Percentiles rank a stretch among this genome's conserved stretches.
These are phyloP conservation scores for Picea abies DNA, from an alignment of 83 land plant species.

Conservation along the genomic window DNA sequence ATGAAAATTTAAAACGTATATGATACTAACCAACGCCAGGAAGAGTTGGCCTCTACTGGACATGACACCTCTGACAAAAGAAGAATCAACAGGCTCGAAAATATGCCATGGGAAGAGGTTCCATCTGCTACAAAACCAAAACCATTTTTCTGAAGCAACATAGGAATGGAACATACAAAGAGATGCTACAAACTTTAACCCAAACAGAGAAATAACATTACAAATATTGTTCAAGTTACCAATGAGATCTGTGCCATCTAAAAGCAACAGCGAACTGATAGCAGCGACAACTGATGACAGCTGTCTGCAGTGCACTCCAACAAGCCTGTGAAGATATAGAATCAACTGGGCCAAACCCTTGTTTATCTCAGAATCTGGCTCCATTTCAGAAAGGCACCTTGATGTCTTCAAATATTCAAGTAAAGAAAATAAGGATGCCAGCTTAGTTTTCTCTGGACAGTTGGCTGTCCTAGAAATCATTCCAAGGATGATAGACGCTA, in stretches of 20 bases:
- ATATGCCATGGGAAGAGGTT: neutral
- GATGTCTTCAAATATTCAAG: constrained; percentile 14
- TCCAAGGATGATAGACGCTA: constrained; percentile 52
- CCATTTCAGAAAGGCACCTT: constrained; percentile 6
- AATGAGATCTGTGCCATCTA: constrained; percentile 11
- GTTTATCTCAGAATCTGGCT: constrained; percentile 13
- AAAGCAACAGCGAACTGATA: constrained; percentile 38
- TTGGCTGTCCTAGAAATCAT: constrained; percentile 19
- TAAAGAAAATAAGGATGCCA: constrained; percentile 25
- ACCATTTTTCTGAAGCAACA: neutral
- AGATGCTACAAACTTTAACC: neutral
- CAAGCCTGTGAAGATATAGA: constrained; percentile 47
- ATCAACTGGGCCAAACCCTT: constrained; percentile 40
- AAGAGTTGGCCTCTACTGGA: constrained; percentile 52
- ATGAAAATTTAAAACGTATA: neutral
- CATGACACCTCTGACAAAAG: constrained; percentile 40
- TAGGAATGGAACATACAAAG: neutral
- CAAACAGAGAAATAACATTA: neutral
- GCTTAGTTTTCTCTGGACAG: neutral
- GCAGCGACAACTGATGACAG: constrained; percentile 48
- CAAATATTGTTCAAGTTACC: constrained; percentile 16
- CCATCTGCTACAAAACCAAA: constrained; percentile 8
- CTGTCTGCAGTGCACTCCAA: constrained; percentile 25
- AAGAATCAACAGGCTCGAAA: constrained; percentile 4
- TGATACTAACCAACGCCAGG: constrained; percentile 64